phyloP scores from a whole-genome alignment of 2,329 filamentous ascomycete species.

The Aspergillus transmontanensis region DNA sequence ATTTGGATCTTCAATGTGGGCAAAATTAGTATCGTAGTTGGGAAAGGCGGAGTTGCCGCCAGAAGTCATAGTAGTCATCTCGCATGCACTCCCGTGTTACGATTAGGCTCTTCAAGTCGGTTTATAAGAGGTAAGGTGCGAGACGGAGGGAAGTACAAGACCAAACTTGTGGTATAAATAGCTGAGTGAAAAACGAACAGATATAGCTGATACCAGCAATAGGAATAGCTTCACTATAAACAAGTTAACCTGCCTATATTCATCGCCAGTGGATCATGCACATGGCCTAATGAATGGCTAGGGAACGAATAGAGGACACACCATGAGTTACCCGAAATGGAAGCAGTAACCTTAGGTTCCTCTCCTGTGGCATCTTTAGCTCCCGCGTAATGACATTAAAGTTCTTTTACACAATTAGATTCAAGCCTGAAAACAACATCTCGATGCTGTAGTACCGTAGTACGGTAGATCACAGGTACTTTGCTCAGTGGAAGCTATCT shows the following conservation, averaged over 20 bases:
- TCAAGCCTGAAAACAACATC: no score
- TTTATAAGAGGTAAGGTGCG: neutral
- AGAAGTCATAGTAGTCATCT: neutral
- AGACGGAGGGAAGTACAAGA: neutral
- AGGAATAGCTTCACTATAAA: neutral
- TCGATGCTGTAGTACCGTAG: no score
- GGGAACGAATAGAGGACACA: neutral
- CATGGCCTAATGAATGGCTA: neutral
- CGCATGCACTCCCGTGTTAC: neutral
- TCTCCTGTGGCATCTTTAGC: neutral
- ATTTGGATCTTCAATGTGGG: conserved; percentile 60
- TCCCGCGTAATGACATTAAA: neutral
- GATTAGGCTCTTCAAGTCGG: neutral
- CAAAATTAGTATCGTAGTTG: conserved; percentile 39
- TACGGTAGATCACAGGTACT: neutral
- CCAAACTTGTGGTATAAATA: neutral
- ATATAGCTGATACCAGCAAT: neutral
- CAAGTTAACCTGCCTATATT: neutral
- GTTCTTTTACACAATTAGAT: neutral
- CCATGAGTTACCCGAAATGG: neutral
- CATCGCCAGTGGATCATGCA: neutral
- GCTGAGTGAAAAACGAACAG: neutral
- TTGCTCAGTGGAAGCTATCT: neutral
- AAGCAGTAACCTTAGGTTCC: neutral
- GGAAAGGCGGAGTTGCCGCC: conserved; percentile 65